These are phyloP conservation scores for Rhodamnia rubescens DNA, from an alignment of 345 rosid genomes.

Conservation along the genomic window DNA sequence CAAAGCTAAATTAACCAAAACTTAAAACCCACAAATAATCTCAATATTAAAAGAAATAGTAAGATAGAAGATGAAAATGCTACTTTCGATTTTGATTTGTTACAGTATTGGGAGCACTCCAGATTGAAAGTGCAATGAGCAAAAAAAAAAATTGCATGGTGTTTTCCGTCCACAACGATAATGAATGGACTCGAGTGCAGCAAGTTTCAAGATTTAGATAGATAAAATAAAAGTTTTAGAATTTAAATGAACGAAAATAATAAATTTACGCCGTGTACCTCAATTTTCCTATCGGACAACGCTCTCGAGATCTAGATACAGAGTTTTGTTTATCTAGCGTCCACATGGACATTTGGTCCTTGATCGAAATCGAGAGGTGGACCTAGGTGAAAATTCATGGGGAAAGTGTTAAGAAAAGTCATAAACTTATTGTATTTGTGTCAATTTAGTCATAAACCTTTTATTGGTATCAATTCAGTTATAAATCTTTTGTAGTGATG, in stretches of 20 bases:
- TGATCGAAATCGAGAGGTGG: not conserved
- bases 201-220: not conserved
- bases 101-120: not conserved
- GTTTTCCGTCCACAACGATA: not conserved
- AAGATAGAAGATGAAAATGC: not conserved
- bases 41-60: not conserved
- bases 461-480: too few species aligned
- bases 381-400: not conserved
- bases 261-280: not conserved
- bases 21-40: not conserved
- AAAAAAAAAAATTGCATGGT: not conserved
- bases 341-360: too few species aligned
- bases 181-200: not conserved
- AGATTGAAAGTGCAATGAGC: not conserved
- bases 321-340: not conserved
- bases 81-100: not conserved
- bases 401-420: too few species aligned
- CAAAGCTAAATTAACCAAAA: not conserved
- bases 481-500: too few species aligned
- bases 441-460: too few species aligned
- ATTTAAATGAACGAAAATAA: not conserved
- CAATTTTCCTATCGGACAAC: not conserved
- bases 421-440: too few species aligned
- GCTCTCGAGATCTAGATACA: not conserved
- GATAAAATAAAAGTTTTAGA: not conserved